Base-by-base conservation (phyloP, 805 yeast species). In the Lachancea sp. region DNA sequence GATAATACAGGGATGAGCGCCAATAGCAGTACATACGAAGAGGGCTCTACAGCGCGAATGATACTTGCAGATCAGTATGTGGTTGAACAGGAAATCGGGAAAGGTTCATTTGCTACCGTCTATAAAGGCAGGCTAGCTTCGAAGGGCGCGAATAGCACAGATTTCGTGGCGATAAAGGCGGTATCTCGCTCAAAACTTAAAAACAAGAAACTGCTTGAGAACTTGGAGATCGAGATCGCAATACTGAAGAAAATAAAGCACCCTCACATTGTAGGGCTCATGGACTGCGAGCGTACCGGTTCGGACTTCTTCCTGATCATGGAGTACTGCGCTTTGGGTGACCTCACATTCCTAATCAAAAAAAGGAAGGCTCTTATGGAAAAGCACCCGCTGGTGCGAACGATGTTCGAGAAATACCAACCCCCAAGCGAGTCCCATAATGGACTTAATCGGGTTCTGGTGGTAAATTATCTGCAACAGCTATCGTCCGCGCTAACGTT, bases 241-340 rank as follows among this genome's bases (percentile, higher is more conserved):
- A 92, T 92, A 33, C 69, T 92, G 47, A 88, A 88, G 67, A 78
- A 85, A 41, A 72, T 92, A 68, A 80, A 82, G 51, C 96, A 92
- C 55, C 95, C 96, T 1, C 97, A 92, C 60, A 83, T 92, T 41
- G 98, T 92, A 8, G 81, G 81, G 13, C 68, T 92, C 35, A 64
- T 85, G 45, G 97, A 90, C 56, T 88, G 87, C 56, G 78, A 78
- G 44, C 82, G 86, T 56, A 82, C 96, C 1, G 63, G 77, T 8
- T 60, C 78, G 8, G 86, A 89, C 61, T 86, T 88, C 67, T 90
- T 87, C 58, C 68, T 92, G 47, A 80, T 90, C 13, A 92, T 92
- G 97, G 97, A 92, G 61, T 92, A 87, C 66, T 92, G 98, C 60
- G 80, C 97, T 1, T 68, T 92, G 58, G 98, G 98, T 11, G 98